Percentiles rank a stretch among this genome's conserved stretches.
Evolutionary conservation across 2,329 filamentous ascomycete genomes (phyloP).

Genomic region (Epichloe amarillans): DNA sequence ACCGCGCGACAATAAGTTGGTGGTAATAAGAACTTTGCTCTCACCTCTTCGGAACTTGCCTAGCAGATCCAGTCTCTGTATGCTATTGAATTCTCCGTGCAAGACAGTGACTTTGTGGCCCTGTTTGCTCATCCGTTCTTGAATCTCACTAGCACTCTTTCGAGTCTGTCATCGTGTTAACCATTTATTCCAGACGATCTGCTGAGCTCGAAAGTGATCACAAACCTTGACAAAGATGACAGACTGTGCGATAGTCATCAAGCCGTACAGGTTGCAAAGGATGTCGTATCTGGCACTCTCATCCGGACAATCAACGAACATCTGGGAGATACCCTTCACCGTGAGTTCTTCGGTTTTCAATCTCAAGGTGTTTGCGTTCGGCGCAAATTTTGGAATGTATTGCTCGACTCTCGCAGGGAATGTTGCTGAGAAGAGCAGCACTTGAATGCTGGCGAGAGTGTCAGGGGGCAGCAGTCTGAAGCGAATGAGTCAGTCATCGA

Average conservation of each 20-base stretch:
- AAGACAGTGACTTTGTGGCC: slow-evolving; percentile 86
- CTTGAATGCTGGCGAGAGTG: slow-evolving; percentile 48
- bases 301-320: slow-evolving; percentile 85
- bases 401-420: slow-evolving; percentile 74
- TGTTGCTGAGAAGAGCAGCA: slow-evolving; percentile 91
- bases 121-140: slow-evolving; percentile 72
- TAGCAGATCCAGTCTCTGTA: slow-evolving; percentile 70
- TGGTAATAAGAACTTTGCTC: slow-evolving; percentile 94
- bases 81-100: slow-evolving; percentile 76
- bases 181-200: neutral
- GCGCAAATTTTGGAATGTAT: slow-evolving; percentile 76
- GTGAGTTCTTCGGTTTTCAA: slow-evolving; percentile 85
- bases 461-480: slow-evolving; percentile 44
- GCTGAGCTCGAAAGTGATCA: slow-evolving; percentile 8
- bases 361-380: slow-evolving; percentile 74
- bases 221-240: slow-evolving; percentile 91
- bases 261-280: slow-evolving; percentile 82
- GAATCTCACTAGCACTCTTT: slow-evolving; percentile 72
- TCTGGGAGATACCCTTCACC: slow-evolving; percentile 92
- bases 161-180: slow-evolving; percentile 47
- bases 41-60: slow-evolving; percentile 74
- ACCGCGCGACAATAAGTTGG: slow-evolving; percentile 89
- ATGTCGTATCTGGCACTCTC: slow-evolving; percentile 77
- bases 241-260: slow-evolving; percentile 93
- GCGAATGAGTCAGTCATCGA: slow-evolving; percentile 13